These are phyloP conservation scores for Gastrodia elata DNA, from an alignment of 106 monocot species.

Conservation along the genomic window DNA sequence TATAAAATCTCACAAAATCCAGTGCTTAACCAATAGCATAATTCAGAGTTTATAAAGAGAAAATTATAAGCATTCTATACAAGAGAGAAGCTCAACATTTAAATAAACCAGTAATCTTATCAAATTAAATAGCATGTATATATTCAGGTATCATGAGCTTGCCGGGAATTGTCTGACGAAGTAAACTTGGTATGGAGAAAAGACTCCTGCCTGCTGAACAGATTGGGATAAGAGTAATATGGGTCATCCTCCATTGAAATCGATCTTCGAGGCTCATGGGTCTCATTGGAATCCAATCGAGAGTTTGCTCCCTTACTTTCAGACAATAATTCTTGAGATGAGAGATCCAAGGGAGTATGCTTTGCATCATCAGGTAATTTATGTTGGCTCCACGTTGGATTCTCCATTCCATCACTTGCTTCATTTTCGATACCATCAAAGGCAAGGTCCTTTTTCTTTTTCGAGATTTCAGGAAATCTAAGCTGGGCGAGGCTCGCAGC, in stretches of 20 bases:
- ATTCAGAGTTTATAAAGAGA: too few species aligned
- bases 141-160: constrained; percentile 7
- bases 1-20: too few species aligned
- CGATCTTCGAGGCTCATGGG: constrained; percentile 40
- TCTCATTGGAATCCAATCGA: background rate
- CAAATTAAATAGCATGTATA: too few species aligned
- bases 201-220: constrained; percentile 59
- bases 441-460: constrained; percentile 15
- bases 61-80: too few species aligned
- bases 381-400: constrained; percentile 29
- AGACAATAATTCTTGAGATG: constrained; percentile 4
- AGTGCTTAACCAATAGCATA: too few species aligned
- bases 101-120: too few species aligned
- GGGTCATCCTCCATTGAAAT: constrained; percentile 80
- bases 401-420: constrained; percentile 2
- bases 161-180: constrained; percentile 6
- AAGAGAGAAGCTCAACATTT: too few species aligned
- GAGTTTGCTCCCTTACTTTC: constrained; percentile 11
- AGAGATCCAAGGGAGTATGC: background rate
- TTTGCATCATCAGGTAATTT: constrained; percentile 15
- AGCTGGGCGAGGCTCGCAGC: constrained; percentile 82
- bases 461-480: constrained; percentile 56
- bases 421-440: constrained; percentile 15
- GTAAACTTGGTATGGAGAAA: constrained; percentile 1
- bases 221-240: constrained; percentile 79